These are phyloP conservation scores for Populus davidiana DNA, from an alignment of 345 rosid species.

Conservation along the genomic window DNA sequence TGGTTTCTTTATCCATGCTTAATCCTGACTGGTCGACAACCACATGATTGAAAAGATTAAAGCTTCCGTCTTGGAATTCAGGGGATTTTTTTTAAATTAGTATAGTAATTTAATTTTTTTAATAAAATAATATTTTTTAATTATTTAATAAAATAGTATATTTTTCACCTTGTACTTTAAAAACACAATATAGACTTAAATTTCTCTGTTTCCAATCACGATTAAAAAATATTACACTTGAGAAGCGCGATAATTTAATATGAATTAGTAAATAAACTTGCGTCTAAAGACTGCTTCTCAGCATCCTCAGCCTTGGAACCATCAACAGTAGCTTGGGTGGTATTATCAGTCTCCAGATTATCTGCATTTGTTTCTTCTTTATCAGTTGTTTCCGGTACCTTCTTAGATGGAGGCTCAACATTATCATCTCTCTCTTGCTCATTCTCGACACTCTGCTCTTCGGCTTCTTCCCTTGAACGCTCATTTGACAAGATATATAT, in stretches of 20 bases:
- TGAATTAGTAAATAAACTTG: too few species aligned
- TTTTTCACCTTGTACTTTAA: too few species aligned
- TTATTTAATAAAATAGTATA: too few species aligned
- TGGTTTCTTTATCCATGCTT: not conserved
- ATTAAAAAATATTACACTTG: too few species aligned
- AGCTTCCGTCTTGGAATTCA: not conserved
- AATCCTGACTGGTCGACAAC: not conserved
- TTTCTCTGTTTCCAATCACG: too few species aligned
- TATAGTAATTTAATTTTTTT: too few species aligned
- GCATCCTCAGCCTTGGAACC: slow-evolving; percentile 20
- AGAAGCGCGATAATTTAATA: too few species aligned
- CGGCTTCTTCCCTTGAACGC: slow-evolving; percentile 12
- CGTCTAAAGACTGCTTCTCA: slow-evolving; percentile 28
- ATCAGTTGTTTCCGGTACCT: slow-evolving; percentile 12
- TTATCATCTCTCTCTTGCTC: slow-evolving; percentile 25
- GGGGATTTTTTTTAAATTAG: too few species aligned
- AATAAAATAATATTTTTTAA: too few species aligned
- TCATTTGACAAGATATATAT: slow-evolving; percentile 8
- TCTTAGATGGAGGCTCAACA: slow-evolving; percentile 16
- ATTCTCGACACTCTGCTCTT: slow-evolving; percentile 17
- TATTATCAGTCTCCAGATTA: slow-evolving; percentile 17
- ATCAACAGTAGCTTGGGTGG: slow-evolving; percentile 23
- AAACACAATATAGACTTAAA: too few species aligned
- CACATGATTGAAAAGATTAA: not conserved
- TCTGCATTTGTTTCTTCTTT: slow-evolving; percentile 15